phyloP scores from a whole-genome alignment of 306 rosid species.

The Notholithocarpus densiflorus region DNA sequence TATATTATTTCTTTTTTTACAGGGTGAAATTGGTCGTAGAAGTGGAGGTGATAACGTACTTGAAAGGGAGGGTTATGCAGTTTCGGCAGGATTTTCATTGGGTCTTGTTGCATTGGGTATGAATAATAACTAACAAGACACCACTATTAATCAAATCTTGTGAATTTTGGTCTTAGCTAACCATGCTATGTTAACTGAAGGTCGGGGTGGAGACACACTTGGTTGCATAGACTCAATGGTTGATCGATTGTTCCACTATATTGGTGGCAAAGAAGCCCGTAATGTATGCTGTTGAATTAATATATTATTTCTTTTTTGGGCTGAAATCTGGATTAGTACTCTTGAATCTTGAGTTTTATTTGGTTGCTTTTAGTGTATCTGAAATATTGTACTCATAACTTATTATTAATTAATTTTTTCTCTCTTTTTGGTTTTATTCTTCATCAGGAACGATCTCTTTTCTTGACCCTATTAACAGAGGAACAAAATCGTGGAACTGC shows the following conservation, averaged over 20 bases:
- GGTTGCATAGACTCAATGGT: conserved; percentile 75
- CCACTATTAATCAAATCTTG: conserved; percentile 11
- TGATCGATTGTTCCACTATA: conserved; percentile 75
- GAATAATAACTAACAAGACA: conserved; percentile 8
- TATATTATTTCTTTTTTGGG: conserved; percentile 1
- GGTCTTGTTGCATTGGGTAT: conserved; percentile 96
- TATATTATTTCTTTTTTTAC: conserved; percentile 20
- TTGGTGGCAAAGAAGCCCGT: conserved; percentile 73
- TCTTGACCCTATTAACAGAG: conserved; percentile 49
- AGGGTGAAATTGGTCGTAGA: conserved; percentile 94
- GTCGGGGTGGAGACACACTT: conserved; percentile 88
- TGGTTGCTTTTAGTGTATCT: not conserved
- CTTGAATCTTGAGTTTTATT: not conserved
- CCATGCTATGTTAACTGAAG: conserved; percentile 43
- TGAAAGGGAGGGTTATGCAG: conserved; percentile 98
- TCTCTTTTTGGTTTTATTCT: conserved; percentile 21
- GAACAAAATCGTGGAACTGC: conserved; percentile 64
- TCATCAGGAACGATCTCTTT: conserved; percentile 64
- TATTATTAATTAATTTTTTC: conserved; percentile 13
- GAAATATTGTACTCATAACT: conserved; percentile 14
- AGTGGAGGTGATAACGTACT: conserved; percentile 98
- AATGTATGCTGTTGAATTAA: conserved; percentile 48
- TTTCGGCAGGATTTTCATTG: conserved; percentile 93
- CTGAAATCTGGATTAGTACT: conserved; percentile 6
- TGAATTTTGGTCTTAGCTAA: conserved; percentile 33